These are phyloP conservation scores for Ustilago nuda DNA, from an alignment of 1,284 basidiomycete genomes.

Conservation along the genomic window DNA sequence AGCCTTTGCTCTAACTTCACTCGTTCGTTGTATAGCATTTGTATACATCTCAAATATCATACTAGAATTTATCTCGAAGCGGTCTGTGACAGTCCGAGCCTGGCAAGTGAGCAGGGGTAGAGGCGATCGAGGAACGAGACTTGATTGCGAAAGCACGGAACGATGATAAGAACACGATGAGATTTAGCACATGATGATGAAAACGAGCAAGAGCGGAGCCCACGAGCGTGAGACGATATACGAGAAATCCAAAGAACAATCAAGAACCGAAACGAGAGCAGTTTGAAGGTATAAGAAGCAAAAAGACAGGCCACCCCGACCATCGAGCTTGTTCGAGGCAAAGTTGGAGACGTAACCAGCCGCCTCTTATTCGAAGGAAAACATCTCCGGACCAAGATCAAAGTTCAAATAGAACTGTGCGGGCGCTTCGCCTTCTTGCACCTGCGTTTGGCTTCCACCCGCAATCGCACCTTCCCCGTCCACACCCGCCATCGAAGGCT, in stretches of 20 bases:
- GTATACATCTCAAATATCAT: neutral
- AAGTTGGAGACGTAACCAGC: slow-evolving; percentile 1
- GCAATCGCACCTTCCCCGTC: neutral
- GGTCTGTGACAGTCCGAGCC: neutral
- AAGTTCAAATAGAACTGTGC: slow-evolving; percentile 31
- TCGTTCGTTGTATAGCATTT: neutral
- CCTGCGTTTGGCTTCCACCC: neutral
- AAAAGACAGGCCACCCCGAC: neutral
- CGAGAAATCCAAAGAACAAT: neutral
- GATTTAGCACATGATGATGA: neutral
- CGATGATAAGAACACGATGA: neutral
- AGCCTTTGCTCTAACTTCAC: slow-evolving; percentile 9
- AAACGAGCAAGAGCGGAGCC: neutral
- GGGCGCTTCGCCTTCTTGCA: neutral
- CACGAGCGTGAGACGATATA: slow-evolving; percentile 2
- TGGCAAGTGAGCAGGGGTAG: neutral
- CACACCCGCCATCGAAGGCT: neutral
- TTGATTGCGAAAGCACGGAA: slow-evolving; percentile 1
- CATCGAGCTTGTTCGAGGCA: neutral
- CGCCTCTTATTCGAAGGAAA: slow-evolving; percentile 4
- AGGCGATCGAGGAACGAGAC: neutral
- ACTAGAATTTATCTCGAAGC: too few relatives aligned
- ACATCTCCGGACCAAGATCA: slow-evolving; percentile 20
- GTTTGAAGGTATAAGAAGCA: neutral
- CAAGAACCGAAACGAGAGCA: neutral